Base-by-base conservation (phyloP, 1,284 basidiomycete genomes). In the Omphalotus olearius region DNA sequence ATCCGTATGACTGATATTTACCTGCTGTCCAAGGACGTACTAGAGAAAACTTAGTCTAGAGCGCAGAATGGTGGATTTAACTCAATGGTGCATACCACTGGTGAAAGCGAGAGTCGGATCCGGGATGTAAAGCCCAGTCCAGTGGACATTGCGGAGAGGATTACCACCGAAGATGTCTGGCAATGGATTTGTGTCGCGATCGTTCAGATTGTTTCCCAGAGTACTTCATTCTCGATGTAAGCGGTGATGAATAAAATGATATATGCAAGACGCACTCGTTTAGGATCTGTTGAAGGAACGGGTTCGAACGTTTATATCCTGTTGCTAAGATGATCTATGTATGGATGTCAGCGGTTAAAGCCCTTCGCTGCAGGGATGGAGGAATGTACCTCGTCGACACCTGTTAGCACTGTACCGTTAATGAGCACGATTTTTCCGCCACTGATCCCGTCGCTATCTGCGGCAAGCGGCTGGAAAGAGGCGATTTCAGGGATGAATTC, bases 61-160 rank as follows among this genome's bases (percentile, higher is more conserved):
- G 6, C 9, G 40, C 28, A 23, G 23, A n/a, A 10, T 18, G 7
- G 18, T 23, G 17, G 18, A 11, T 35, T 6, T 6, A 6, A n/a
- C 0, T 26, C 36, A 14, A 2, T 11, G 13, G 18, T 42, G 36
- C 50, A 16, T 42, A 57, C 62, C 58, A 17, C 59, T 61, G 1
- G 56, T 58, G 28, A 60, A 61, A 3, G 59, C 60, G 14, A 64
- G 45, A 6, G 60, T 62, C 0, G 60, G 60, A 45, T 62, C 60
- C 11, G 57, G 59, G 14, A 62, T 62, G 18, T 54, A 60, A 47
- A 58, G 59, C 6, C 60, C 60, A 7, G 60, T 62, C 60, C 60
- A 62, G 37, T 62, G 59, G 16, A 62, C 43, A 45, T 62, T 50
- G 23, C 45, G 40, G 7, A 55, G 44, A n/a, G 47, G 51, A 13